Evolutionary conservation across 306 rosid genomes (phyloP).

Genomic region (Citrullus mucosospermus): DNA sequence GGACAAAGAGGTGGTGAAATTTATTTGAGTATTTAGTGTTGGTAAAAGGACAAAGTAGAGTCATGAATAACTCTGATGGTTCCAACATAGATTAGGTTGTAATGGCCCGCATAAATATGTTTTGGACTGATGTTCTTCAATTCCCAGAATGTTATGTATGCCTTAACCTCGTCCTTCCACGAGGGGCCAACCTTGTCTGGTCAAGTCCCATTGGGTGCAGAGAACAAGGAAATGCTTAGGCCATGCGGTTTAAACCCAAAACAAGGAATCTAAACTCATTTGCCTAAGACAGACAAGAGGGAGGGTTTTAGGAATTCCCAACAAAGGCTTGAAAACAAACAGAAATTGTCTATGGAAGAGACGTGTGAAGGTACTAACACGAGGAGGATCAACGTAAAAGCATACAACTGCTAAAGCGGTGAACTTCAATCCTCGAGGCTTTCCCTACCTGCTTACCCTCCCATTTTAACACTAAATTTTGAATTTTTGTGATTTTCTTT

Average conservation of each 20-base stretch:
- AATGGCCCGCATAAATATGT: not conserved
- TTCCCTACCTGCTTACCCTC: no score
- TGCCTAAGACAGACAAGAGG: not conserved
- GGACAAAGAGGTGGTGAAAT: not conserved
- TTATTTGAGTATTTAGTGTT: not conserved
- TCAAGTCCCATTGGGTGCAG: not conserved
- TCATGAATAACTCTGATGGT: not conserved
- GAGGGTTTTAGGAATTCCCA: not conserved
- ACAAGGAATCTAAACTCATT: not conserved
- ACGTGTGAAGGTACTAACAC: not conserved
- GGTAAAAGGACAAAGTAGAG: not conserved
- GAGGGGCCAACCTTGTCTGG: not conserved
- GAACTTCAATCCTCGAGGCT: no score
- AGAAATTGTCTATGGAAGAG: not conserved
- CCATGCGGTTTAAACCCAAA: not conserved
- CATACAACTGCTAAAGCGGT: no score
- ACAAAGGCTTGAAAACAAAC: not conserved
- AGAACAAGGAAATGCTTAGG: not conserved
- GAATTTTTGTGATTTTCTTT: no score
- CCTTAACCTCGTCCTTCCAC: not conserved
- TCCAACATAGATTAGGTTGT: not conserved
- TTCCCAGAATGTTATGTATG: not conserved
- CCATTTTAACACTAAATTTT: no score
- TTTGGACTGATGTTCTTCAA: not conserved
- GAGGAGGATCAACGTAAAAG: not conserved